Evolutionary conservation across 768 basidiomycete genomes (phyloP).

Genomic region (Cytidiella melzeri): DNA sequence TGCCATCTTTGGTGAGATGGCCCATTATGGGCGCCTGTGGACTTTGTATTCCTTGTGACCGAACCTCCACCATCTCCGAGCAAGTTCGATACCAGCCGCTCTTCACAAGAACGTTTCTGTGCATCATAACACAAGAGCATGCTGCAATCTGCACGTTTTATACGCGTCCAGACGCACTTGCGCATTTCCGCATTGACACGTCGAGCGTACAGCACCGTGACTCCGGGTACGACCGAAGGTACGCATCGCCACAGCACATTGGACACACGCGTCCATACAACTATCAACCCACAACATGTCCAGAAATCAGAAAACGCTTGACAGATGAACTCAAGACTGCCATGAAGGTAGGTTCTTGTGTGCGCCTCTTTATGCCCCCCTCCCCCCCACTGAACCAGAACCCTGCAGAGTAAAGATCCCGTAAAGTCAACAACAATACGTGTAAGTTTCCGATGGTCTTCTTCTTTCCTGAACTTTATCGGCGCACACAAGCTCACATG

Average conservation of each 20-base stretch:
- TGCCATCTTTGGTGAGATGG: conserved; percentile 1
- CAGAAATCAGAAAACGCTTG: conserved; percentile 51
- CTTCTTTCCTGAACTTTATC: background rate
- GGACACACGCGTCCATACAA: background rate
- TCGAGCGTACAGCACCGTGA: conserved; percentile 3
- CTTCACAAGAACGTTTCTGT: too few species aligned
- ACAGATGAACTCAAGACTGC: conserved; percentile 52
- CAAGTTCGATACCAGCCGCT: background rate
- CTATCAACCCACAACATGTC: background rate
- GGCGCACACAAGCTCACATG: background rate
- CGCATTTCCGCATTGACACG: background rate
- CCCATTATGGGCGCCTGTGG: background rate
- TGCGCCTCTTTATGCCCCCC: background rate
- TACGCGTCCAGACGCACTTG: background rate
- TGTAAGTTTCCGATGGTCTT: conserved; percentile 10
- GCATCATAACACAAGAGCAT: background rate
- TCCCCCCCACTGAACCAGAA: conserved; percentile 1
- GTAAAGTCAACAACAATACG: conserved; percentile 52
- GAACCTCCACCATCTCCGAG: background rate
- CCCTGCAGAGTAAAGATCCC: conserved; percentile 42
- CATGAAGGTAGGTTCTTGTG: conserved; percentile 50
- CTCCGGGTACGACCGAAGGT: background rate
- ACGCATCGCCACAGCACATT: background rate
- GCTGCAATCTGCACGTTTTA: background rate
- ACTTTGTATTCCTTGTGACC: background rate